Evolutionary conservation across 148 eudicot species (phyloP).

Genomic region (Chenopodium formosanum): DNA sequence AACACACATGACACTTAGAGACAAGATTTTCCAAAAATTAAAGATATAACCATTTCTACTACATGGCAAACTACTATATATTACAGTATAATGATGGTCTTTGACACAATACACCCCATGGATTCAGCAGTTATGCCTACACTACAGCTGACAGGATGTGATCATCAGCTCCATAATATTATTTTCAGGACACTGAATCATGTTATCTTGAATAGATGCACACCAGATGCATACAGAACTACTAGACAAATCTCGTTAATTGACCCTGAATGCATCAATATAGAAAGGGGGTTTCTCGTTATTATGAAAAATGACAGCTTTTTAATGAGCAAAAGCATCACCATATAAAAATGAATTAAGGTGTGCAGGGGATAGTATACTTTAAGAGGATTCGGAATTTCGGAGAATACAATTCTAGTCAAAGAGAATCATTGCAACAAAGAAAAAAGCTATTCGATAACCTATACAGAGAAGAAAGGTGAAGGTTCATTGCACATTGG

Average conservation of each 20-base stretch:
- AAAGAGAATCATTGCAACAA: background rate
- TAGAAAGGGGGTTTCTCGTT: background rate
- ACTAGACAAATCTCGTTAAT: background rate
- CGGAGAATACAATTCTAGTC: background rate
- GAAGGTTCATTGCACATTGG: background rate
- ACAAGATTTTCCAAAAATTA: background rate
- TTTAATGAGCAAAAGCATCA: background rate
- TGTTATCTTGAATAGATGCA: background rate
- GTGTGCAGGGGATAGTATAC: background rate
- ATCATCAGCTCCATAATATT: background rate
- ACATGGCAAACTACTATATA: too few relatives aligned
- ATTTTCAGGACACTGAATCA: background rate
- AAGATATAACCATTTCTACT: background rate
- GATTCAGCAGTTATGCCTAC: background rate
- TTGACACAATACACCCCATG: background rate
- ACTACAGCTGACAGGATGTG: background rate
- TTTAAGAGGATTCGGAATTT: background rate
- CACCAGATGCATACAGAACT: background rate
- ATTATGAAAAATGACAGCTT: background rate
- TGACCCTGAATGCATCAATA: background rate
- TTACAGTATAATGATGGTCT: background rate
- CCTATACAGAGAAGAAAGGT: background rate
- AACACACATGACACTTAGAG: slow-evolving; percentile 20
- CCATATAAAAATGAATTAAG: background rate
- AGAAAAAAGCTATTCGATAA: background rate